Conservation (phyloP, 192 early-diverging fungal genomes). For the Coemansia sp. region DNA sequence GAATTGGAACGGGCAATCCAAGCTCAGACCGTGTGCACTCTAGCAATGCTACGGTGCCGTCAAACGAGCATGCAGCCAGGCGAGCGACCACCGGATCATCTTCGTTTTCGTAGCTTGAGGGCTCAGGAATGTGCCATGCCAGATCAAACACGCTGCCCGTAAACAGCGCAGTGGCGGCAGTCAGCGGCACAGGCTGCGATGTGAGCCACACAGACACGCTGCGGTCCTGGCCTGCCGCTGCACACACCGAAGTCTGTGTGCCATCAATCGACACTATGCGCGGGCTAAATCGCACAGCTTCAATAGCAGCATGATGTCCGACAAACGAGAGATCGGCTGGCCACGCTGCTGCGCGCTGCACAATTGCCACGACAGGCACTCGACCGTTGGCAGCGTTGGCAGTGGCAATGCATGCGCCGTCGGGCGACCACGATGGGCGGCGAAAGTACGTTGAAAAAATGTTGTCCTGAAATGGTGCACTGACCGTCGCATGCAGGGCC, state of each 20-base stretch:
- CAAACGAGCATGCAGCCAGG: slow-evolving; percentile 87
- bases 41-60: slow-evolving; percentile 81
- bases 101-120: slow-evolving; percentile 9
- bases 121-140: slow-evolving; percentile 70
- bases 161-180: slow-evolving; percentile 73
- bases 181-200: slow-evolving; percentile 66
- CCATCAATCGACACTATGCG: slow-evolving; percentile 59
- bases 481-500: slow-evolving; percentile 72
- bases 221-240: slow-evolving; percentile 88
- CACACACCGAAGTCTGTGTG: slow-evolving; percentile 65
- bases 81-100: slow-evolving; percentile 17
- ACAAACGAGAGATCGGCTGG: slow-evolving; percentile 75
- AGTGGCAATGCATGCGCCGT: slow-evolving; percentile 87
- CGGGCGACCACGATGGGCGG: slow-evolving; percentile 93
- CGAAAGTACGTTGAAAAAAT: slow-evolving; percentile 87
- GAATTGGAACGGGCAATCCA: slow-evolving; percentile 59
- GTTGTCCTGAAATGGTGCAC: slow-evolving; percentile 71
- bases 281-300: slow-evolving; percentile 90
- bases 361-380: slow-evolving; percentile 77
- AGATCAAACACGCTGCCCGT: slow-evolving; percentile 83
- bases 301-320: slow-evolving; percentile 84
- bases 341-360: slow-evolving; percentile 74
- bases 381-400: slow-evolving; percentile 85
- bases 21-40: slow-evolving; percentile 71
- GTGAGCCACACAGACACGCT: slow-evolving; percentile 89